Percentiles rank a stretch among this genome's conserved stretches.
Conservation (phyloP, 208 protist genomes). For the Acanthamoeba lenticulata region DNA sequence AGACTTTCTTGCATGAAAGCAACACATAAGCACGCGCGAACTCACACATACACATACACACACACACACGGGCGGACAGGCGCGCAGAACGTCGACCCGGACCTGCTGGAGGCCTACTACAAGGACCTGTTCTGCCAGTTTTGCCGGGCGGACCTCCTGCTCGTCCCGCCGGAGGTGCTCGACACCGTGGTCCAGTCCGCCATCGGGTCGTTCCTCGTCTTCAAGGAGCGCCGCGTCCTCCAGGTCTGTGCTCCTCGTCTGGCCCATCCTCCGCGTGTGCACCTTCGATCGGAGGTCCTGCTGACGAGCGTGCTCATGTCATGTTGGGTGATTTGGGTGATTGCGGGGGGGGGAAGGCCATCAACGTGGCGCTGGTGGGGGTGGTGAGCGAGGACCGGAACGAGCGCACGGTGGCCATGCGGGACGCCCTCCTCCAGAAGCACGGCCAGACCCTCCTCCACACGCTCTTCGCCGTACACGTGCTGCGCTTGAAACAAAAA, state of each 20-base stretch:
- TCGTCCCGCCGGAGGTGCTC: not conserved
- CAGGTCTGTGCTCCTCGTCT: not conserved
- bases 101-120: slow-evolving; percentile 1
- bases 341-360: too few species aligned
- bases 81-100: not conserved
- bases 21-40: too few species aligned
- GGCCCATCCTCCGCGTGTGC: too few species aligned
- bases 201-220: not conserved
- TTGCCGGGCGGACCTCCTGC: not conserved
- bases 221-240: slow-evolving; percentile 6
- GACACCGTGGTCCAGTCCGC: not conserved
- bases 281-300: not conserved
- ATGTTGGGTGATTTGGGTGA: not conserved
- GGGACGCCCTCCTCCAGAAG: slow-evolving; percentile 15
- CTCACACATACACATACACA: too few species aligned
- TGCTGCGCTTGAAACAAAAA: too few species aligned
- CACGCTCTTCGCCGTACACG: not conserved
- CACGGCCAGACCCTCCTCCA: slow-evolving; percentile 12
- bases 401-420: not conserved
- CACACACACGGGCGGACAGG: too few species aligned
- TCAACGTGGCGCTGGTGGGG: not conserved
- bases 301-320: not conserved
- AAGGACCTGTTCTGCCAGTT: not conserved
- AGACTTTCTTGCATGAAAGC: too few species aligned
- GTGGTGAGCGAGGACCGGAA: not conserved